A percentile compares a stretch with the other conserved stretches of the same genome.
Conservation (phyloP, 768 basidiomycete species). For the Pulveroboletus frians region DNA sequence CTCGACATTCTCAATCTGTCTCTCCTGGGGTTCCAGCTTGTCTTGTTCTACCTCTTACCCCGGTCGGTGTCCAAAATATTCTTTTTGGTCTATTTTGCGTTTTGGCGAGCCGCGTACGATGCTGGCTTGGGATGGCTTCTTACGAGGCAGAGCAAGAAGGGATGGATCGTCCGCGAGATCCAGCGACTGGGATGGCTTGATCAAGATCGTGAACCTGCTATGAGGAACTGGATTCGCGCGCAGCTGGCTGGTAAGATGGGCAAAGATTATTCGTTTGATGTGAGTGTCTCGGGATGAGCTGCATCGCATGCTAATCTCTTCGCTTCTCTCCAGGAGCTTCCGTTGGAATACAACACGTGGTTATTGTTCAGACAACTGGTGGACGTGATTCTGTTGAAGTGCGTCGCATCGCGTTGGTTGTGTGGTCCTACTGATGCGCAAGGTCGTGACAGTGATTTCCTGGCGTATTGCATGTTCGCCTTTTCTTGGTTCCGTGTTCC, state of each 20-base stretch:
- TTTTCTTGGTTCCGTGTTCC: slow-evolving; percentile 90
- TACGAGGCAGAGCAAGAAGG: slow-evolving; percentile 91
- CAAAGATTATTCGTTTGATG: slow-evolving; percentile 88
- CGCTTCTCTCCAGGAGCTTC: slow-evolving; percentile 57
- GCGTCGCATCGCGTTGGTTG: slow-evolving; percentile 24
- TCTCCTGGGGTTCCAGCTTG: slow-evolving; percentile 69
- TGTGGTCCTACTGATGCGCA: neutral
- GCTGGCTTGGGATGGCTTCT: slow-evolving; percentile 91
- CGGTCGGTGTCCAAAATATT: slow-evolving; percentile 51
- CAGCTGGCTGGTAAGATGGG: slow-evolving; percentile 94
- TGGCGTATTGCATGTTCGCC: slow-evolving; percentile 93
- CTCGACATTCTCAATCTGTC: slow-evolving; percentile 83
- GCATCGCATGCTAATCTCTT: slow-evolving; percentile 2
- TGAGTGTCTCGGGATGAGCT: slow-evolving; percentile 33
- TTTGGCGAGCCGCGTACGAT: slow-evolving; percentile 92
- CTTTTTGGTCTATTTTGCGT: slow-evolving; percentile 86
- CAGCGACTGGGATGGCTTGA: slow-evolving; percentile 89
- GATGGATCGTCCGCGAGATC: slow-evolving; percentile 85
- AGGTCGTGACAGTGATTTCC: slow-evolving; percentile 65
- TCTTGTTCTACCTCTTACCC: slow-evolving; percentile 67
- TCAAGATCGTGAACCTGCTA: slow-evolving; percentile 49
- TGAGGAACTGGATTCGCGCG: slow-evolving; percentile 77
- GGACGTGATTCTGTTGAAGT: slow-evolving; percentile 96
- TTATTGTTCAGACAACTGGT: slow-evolving; percentile 93
- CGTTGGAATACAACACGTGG: slow-evolving; percentile 95